Conservation (phyloP, 139 green algal species). For the Chlorella sp. region DNA sequence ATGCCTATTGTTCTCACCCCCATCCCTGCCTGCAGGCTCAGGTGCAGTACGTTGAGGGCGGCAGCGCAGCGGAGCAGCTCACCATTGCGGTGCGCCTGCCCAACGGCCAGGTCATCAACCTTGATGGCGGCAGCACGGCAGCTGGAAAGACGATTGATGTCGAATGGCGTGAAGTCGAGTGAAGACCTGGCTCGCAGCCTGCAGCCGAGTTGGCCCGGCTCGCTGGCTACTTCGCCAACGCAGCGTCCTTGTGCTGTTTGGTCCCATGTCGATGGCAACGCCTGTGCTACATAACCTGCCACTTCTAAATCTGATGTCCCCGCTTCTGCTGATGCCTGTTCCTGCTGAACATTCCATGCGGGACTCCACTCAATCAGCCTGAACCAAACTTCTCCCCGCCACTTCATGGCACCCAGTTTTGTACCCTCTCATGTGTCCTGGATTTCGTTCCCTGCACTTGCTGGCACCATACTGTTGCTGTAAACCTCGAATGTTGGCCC, state of each 20-base stretch:
- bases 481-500: too few relatives aligned
- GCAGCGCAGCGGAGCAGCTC: background rate
- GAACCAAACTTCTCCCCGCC: background rate
- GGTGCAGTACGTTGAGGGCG: constrained; percentile 21
- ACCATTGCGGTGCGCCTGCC: constrained; percentile 14
- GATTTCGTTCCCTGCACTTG: background rate
- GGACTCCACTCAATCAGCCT: too few relatives aligned
- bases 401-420: too few relatives aligned
- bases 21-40: constrained; percentile 4
- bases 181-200: too few relatives aligned
- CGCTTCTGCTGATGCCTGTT: background rate
- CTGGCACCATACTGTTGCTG: too few relatives aligned
- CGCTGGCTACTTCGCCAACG: too few relatives aligned
- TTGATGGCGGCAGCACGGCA: constrained; percentile 4
- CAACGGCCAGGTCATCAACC: constrained; percentile 23
- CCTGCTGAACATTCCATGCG: too few relatives aligned
- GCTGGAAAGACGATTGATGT: constrained; percentile 23
- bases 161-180: constrained; percentile 24
- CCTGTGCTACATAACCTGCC: too few relatives aligned
- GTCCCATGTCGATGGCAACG: too few relatives aligned
- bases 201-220: too few relatives aligned
- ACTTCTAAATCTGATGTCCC: background rate
- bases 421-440: background rate
- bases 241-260: too few relatives aligned
- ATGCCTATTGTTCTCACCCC: background rate